phyloP scores from a whole-genome alignment of 2,329 filamentous ascomycete genomes.

The Fusarium annulatum region DNA sequence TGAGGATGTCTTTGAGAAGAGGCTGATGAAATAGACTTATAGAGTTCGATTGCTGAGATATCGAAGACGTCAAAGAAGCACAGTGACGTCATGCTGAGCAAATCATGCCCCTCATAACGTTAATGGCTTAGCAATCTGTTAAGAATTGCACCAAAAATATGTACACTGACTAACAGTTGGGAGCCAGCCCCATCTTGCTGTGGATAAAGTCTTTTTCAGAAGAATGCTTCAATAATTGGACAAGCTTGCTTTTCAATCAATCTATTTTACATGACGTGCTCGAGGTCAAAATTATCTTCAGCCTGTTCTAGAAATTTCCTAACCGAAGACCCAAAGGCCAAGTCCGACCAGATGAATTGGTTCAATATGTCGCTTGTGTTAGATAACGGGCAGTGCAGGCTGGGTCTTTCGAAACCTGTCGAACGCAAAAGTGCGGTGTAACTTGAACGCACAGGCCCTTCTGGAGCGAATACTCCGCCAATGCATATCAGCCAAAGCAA shows the following conservation, averaged over 20 bases:
- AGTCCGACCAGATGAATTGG: conserved; percentile 8
- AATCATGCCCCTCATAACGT: neutral
- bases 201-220: neutral
- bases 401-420: neutral
- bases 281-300: neutral
- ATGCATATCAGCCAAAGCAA: conserved; percentile 4
- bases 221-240: neutral
- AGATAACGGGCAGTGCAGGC: too few relatives aligned
- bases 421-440: neutral
- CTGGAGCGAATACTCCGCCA: neutral
- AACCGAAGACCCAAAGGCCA: neutral
- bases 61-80: conserved; percentile 12
- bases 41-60: neutral
- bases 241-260: neutral
- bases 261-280: neutral
- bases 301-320: neutral
- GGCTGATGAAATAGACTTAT: rapidly evolving
- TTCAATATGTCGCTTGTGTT: neutral
- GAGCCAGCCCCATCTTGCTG: rapidly evolving
- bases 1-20: rapidly evolving
- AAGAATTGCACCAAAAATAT: rapidly evolving
- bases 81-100: conserved; percentile 6
- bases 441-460: neutral
- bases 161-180: neutral
- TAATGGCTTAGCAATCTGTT: neutral